A percentile compares a stretch with the other conserved stretches of the same genome.
These are phyloP conservation scores for Podaxis sp. DNA, from an alignment of 768 basidiomycete species.

Conservation along the genomic window DNA sequence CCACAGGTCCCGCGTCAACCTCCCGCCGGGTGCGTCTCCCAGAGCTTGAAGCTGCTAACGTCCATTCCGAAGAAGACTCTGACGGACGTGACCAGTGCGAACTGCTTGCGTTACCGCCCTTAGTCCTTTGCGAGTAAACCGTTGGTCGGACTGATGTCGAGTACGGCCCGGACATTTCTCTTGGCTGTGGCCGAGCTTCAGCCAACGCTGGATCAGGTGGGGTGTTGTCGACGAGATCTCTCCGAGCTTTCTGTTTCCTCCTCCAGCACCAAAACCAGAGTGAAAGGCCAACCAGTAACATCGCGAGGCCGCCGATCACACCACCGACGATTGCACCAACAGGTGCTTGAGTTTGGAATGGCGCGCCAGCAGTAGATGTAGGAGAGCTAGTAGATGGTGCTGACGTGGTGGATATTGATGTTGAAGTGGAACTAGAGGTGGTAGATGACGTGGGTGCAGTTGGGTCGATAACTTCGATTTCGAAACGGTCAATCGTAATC, in stretches of 20 bases:
- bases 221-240: background rate
- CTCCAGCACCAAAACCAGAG: slow-evolving; percentile 16
- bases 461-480: background rate
- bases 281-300: slow-evolving; percentile 25
- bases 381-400: slow-evolving; percentile 11
- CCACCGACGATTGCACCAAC: slow-evolving; percentile 39
- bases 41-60: background rate
- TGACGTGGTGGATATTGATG: slow-evolving; percentile 1
- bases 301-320: slow-evolving; percentile 35
- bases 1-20: slow-evolving; percentile 24
- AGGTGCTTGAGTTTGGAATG: background rate
- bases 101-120: background rate
- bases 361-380: background rate
- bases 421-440: background rate
- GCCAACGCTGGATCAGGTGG: background rate
- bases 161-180: background rate
- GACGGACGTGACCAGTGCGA: background rate
- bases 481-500: slow-evolving; percentile 23
- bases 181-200: background rate
- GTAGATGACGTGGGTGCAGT: background rate
- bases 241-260: background rate
- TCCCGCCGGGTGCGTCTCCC: slow-evolving; percentile 16
- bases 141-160: background rate
- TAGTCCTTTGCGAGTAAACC: background rate
- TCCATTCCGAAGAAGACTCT: background rate